These are phyloP conservation scores for Penicillium cosmopolitanum DNA, from an alignment of 495 filamentous ascomycete genomes.

Conservation along the genomic window DNA sequence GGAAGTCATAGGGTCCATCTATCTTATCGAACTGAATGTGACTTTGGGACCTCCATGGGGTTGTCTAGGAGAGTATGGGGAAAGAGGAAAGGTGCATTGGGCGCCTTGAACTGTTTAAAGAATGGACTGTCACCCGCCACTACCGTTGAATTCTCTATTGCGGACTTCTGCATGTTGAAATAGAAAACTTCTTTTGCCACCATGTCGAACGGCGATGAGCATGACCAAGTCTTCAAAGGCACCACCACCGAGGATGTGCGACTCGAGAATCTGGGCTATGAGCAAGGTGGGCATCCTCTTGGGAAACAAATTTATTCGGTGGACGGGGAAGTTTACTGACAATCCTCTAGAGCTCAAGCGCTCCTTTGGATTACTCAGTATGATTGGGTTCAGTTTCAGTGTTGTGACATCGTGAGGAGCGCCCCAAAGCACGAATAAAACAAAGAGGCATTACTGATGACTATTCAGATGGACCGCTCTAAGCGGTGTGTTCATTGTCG, in stretches of 20 bases:
- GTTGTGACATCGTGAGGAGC: conserved; percentile 55
- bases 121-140: neutral
- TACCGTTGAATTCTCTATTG: neutral
- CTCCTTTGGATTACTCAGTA: conserved; percentile 59
- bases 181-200: neutral
- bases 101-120: conserved; percentile 13
- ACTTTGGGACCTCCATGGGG: conserved; percentile 20
- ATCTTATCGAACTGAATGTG: conserved; percentile 26
- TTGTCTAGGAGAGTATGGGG: conserved; percentile 17
- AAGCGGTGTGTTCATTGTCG: conserved; percentile 59
- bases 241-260: conserved; percentile 43
- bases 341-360: conserved; percentile 53
- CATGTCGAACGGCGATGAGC: conserved; percentile 28
- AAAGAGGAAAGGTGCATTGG: neutral
- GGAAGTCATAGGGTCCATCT: conserved; percentile 23
- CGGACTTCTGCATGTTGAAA: neutral
- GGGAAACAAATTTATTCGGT: neutral
- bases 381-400: conserved; percentile 63
- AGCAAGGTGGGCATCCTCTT: conserved; percentile 45
- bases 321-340: conserved; percentile 11
- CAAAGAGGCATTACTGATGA: conserved; percentile 3
- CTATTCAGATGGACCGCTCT: conserved; percentile 56
- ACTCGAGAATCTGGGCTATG: conserved; percentile 51
- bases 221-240: conserved; percentile 27
- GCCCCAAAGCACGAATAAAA: neutral